Base-by-base conservation (phyloP, 148 eudicot species). In the Rhododendron kiyosumense region DNA sequence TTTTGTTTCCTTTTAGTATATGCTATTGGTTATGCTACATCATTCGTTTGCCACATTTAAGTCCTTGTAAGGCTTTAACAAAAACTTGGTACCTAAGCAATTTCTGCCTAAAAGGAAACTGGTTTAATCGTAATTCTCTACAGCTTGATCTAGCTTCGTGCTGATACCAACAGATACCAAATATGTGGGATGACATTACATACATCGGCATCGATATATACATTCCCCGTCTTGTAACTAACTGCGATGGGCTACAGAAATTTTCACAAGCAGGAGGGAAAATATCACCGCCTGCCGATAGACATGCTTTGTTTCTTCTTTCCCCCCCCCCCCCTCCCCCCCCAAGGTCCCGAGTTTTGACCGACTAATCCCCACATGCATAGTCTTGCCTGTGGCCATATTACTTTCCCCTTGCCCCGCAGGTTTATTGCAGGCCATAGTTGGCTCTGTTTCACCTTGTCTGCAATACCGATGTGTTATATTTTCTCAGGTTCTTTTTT, bases 81-180 rank as follows among this genome's bases (percentile, higher is more conserved):
- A 86, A 90, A 86, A 88, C 94, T 90, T 90, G 91, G 89, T 90
- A 86, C 91, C 84, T 86, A 89, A 93, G 94, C 94, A 94, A 91
- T 90, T 88, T 85, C 48, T 18, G 65, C 54, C 81, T 51, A 18
- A 78, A 85, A 45, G 61, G 67, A 32, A 34, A 34, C 49, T 52
- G 71, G 71, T 63, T 63, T 17, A 26, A 14, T 71, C 57, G 4
- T 86, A 54, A 45, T 65, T 17, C 41, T 49, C 38, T 51, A 77
- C 38, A n/a, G 78, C 24, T 69, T 46, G 13, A 80, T 80, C 36
- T 49, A 80, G 12, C 81, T 43, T 78, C 7, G 7, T 57, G 63
- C 63, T 57, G 24, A 57, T 57, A 57, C 18, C 22, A 17, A 57
- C 18, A 4, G 63, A 8, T 57, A 18, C 63, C 24, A 17, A 57